Base-by-base conservation (phyloP, 2,329 filamentous ascomycete species). In the Ophiosphaerella narmari region DNA sequence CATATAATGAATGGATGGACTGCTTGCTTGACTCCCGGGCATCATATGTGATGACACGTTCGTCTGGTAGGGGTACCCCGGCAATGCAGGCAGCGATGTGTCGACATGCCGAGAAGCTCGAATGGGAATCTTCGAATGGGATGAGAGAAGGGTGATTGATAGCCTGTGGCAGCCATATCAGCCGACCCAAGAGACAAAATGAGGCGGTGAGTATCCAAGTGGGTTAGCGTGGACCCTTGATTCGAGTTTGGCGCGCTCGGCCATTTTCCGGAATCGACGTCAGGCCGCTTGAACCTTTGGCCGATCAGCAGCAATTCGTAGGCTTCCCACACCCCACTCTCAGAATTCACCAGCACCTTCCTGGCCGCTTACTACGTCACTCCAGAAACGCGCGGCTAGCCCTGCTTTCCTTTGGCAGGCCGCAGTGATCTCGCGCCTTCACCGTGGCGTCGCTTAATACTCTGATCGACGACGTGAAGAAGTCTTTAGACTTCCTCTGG, bases 401-500 rank as follows among this genome's bases (percentile, higher is more conserved):
- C 53, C 47, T 57, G 58, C 55, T 56, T 46, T 46, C 42, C 29
- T 32, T 41, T 43, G 36, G 55, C 55, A 54, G 51, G 55, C 45
- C 50, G 24, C 26, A 50, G 37, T 45, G 36, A 34, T 46, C 50
- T 45, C 46, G 43, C 38, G 24, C 52, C 36, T 59, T 55, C 69
- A 72, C 60, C 67, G 68, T 72, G 70, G 70, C 70, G 68, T 68
- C 67, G 52, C 51, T 68, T 42, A 68, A 65, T 50, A 59, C 48
- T 40, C 46, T 69, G 41, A 43, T 71, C 52, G 65, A 64, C 57
- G 67, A 72, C 65, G 62, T 70, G 57, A 72, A 70, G 60, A 71
- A 65, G 64, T 68, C 68, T 7, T 60, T 71, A 47, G 48, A 60
- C 53, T 72, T 70, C 58, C 60, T 71, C 52, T 67, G 64, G 50